Percentiles rank a stretch among this genome's conserved stretches.
Conservation (phyloP, 2,329 filamentous ascomycete species). For the Pseudocercospora pini-densiflorae region DNA sequence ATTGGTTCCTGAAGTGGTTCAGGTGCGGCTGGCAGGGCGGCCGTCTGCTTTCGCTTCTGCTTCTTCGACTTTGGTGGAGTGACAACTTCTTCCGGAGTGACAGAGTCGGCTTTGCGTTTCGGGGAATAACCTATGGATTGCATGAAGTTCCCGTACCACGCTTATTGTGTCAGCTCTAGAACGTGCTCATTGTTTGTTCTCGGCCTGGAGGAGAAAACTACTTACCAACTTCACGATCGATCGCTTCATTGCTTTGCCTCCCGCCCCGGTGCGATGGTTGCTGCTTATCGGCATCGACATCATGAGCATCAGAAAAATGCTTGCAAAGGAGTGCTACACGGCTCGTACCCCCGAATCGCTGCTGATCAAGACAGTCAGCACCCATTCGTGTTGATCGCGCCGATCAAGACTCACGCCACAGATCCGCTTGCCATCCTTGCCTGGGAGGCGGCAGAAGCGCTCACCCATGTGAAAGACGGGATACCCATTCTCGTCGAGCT, state of each 20-base stretch:
- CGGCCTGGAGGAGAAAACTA: background rate
- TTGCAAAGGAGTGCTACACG: background rate
- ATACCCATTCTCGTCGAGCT: conserved; percentile 10
- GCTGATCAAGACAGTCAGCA: background rate
- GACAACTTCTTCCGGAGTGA: background rate
- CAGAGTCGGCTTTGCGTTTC: background rate
- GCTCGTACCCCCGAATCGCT: background rate
- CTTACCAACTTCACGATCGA: background rate
- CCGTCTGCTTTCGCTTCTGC: background rate
- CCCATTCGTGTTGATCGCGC: background rate
- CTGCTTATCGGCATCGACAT: background rate
- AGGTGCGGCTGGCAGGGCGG: background rate
- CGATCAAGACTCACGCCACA: background rate
- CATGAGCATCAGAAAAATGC: background rate
- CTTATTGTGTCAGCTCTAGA: background rate
- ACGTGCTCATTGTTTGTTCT: background rate
- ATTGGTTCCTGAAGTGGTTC: background rate
- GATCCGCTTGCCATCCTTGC: background rate
- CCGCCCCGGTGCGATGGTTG: background rate
- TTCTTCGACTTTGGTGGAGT: background rate
- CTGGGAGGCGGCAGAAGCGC: conserved; percentile 10
- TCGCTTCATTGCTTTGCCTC: background rate
- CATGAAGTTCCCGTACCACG: background rate
- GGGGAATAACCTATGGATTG: background rate
- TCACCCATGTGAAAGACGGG: conserved; percentile 11